These are phyloP conservation scores for Euclidium syriacum DNA, from an alignment of 345 rosid species.

Conservation along the genomic window DNA sequence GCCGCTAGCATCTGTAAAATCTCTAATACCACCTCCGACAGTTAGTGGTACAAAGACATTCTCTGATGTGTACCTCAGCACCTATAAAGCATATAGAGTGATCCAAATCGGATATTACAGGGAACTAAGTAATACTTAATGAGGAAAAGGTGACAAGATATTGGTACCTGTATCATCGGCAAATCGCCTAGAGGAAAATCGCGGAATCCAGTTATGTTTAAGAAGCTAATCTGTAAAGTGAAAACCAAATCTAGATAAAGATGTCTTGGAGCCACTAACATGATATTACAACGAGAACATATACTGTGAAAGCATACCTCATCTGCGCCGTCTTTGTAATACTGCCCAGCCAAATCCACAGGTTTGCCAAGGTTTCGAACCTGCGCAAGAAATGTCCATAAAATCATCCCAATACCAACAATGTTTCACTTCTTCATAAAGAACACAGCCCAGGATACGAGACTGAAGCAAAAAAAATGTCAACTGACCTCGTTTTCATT, in stretches of 20 bases:
- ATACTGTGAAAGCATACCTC: slow-evolving; percentile 50
- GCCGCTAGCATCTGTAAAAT: slow-evolving; percentile 92
- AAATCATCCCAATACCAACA: slow-evolving; percentile 6
- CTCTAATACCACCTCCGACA: slow-evolving; percentile 98
- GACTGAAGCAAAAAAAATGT: not conserved
- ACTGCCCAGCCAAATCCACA: slow-evolving; percentile 85
- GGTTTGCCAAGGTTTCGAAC: slow-evolving; percentile 99
- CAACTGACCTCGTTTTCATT: slow-evolving; percentile 75
- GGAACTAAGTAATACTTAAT: not conserved
- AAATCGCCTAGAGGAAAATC: slow-evolving; percentile 94
- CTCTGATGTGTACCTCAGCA: slow-evolving; percentile 82
- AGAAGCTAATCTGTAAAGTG: slow-evolving; percentile 70
- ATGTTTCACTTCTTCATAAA: not conserved
- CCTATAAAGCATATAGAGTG: slow-evolving; percentile 41
- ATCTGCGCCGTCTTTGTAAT: slow-evolving; percentile 92
- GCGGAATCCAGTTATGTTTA: slow-evolving; percentile 91
- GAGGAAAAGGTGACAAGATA: not conserved
- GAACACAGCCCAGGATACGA: slow-evolving; percentile 1
- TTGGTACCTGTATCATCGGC: slow-evolving; percentile 88
- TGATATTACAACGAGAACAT: not conserved
- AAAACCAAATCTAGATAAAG: slow-evolving; percentile 5
- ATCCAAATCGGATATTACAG: not conserved
- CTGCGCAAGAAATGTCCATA: slow-evolving; percentile 30
- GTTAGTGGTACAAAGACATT: slow-evolving; percentile 97
- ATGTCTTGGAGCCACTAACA: not conserved